A percentile compares a stretch with the other conserved stretches of the same genome.
Conservation (phyloP, 139 green algal genomes). For the Coccomyxa sp. region DNA sequence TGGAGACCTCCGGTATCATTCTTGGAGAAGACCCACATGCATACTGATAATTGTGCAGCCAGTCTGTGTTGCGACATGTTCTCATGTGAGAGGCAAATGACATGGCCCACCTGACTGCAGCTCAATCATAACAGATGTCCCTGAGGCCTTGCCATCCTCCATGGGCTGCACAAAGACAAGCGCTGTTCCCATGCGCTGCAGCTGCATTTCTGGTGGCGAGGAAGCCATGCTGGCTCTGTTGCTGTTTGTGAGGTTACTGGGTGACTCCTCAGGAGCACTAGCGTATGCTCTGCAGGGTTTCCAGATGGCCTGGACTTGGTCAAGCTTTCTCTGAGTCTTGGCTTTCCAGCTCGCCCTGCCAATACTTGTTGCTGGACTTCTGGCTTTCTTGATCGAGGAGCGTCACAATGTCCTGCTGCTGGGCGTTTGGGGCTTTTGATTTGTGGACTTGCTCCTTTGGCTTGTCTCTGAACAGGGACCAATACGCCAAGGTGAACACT, state of each 20-base stretch:
- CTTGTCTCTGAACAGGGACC: conserved; percentile 10
- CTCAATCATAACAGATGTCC: conserved; percentile 34
- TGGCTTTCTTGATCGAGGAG: conserved; percentile 10
- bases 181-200: conserved; percentile 33
- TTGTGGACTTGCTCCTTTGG: neutral
- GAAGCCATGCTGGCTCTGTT: too few relatives aligned
- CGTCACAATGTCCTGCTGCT: neutral
- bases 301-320: neutral
- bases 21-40: too few relatives aligned
- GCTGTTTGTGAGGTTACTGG: conserved; percentile 8
- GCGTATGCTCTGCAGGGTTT: too few relatives aligned
- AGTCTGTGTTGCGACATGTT: too few relatives aligned
- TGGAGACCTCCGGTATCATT: too few relatives aligned
- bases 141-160: conserved; percentile 10
- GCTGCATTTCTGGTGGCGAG: conserved; percentile 14
- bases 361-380: conserved; percentile 21
- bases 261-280: conserved; percentile 9
- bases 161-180: conserved; percentile 38
- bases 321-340: neutral
- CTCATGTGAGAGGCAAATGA: too few relatives aligned
- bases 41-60: too few relatives aligned
- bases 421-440: neutral
- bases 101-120: conserved; percentile 34
- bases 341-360: conserved; percentile 3
- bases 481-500: neutral